These are phyloP conservation scores for Gaeumannomyces sp. DNA, from an alignment of 2,329 filamentous ascomycete species.

Conservation along the genomic window DNA sequence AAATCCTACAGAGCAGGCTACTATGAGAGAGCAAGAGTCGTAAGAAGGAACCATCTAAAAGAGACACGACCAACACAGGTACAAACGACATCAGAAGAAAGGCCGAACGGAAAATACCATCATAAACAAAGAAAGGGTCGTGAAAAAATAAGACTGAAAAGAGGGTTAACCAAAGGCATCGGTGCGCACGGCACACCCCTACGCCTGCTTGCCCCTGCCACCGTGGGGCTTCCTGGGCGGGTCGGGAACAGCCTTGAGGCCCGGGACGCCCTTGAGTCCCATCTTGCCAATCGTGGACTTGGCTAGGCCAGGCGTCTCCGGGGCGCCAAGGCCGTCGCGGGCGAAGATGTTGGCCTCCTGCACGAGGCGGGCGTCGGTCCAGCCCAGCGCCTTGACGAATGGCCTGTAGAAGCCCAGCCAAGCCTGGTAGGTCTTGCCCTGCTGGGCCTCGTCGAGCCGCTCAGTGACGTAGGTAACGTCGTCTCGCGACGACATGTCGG, in stretches of 20 bases:
- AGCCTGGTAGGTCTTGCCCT: conserved; percentile 45
- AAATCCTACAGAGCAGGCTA: neutral
- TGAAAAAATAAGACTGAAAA: neutral
- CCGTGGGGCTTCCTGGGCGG: conserved; percentile 23
- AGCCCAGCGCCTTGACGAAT: conserved; percentile 37
- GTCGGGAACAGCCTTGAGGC: conserved; percentile 40
- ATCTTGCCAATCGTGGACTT: conserved; percentile 49
- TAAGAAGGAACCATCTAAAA: neutral
- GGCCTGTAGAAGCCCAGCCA: conserved; percentile 53
- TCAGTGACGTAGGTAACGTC: conserved; percentile 32
- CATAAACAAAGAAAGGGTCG: neutral
- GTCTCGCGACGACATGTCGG: conserved; percentile 36
- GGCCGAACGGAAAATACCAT: neutral
- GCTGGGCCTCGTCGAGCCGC: conserved; percentile 37
- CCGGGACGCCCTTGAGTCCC: conserved; percentile 46
- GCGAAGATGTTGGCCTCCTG: conserved; percentile 45
- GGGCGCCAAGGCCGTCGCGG: conserved; percentile 36
- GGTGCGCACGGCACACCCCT: no score
- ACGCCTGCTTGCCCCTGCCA: no score
- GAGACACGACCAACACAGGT: neutral
- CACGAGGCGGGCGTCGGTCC: conserved; percentile 40
- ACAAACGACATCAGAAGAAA: neutral
- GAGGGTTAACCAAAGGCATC: neutral
- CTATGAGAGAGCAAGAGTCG: neutral
- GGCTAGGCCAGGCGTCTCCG: conserved; percentile 40